These are phyloP conservation scores for Taphrina sp. DNA, from an alignment of 1,139 yeast species.

Conservation along the genomic window DNA sequence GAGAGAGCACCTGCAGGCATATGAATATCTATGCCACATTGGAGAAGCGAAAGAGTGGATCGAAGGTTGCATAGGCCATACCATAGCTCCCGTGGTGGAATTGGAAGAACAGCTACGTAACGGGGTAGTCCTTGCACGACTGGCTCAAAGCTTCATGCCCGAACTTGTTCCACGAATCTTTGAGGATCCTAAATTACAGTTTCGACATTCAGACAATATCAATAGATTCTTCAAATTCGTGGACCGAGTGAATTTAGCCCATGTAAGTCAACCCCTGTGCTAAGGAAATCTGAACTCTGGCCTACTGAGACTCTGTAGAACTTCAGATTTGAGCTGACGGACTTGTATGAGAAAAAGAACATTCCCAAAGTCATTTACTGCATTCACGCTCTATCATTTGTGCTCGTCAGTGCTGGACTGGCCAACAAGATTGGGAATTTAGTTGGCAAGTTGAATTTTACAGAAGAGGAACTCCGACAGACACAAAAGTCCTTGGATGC, in stretches of 20 bases:
- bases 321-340: conserved; percentile 47
- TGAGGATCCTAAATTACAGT: conserved; percentile 66
- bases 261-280: conserved; percentile 35
- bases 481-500: conserved; percentile 66
- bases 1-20: conserved; percentile 53
- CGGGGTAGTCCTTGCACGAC: conserved; percentile 80
- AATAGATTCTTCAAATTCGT: conserved; percentile 75
- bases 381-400: conserved; percentile 80
- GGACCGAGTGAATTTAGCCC: conserved; percentile 74
- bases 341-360: conserved; percentile 86
- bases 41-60: conserved; percentile 81
- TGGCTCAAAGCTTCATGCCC: conserved; percentile 73
- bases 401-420: conserved; percentile 55
- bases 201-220: conserved; percentile 89
- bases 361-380: conserved; percentile 94
- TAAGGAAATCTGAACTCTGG: neutral
- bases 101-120: conserved; percentile 67
- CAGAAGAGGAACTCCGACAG: conserved; percentile 62
- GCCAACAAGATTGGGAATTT: conserved; percentile 65
- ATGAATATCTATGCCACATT: conserved; percentile 85
- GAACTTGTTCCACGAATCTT: conserved; percentile 56
- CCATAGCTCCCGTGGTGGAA: conserved; percentile 55
- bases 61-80: conserved; percentile 56
- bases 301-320: conserved; percentile 8
- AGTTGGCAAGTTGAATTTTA: conserved; percentile 62